These are phyloP conservation scores for Dothideomycetes sp. DNA, from an alignment of 2,329 filamentous ascomycete genomes.

Conservation along the genomic window DNA sequence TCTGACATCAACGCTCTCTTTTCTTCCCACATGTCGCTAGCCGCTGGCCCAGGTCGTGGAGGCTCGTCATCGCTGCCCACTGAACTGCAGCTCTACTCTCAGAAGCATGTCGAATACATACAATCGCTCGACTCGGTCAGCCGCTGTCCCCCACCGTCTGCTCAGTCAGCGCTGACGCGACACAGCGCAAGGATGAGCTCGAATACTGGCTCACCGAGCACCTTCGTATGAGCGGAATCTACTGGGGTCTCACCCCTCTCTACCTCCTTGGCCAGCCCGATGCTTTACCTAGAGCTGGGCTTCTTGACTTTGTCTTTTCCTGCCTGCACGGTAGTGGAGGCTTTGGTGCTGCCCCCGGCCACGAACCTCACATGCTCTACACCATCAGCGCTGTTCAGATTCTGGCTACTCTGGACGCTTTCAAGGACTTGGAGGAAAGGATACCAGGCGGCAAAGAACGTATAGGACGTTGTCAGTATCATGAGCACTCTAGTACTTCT, in stretches of 20 bases:
- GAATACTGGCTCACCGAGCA: constrained; percentile 99
- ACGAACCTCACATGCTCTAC: constrained; percentile 93
- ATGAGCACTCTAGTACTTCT: neutral
- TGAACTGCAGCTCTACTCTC: constrained; percentile 44
- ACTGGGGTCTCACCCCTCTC: constrained; percentile 88
- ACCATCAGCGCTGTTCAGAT: constrained; percentile 94
- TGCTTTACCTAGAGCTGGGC: constrained; percentile 67
- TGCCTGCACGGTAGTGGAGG: constrained; percentile 84
- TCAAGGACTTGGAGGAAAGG: constrained; percentile 68
- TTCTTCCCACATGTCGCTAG: constrained; percentile 45
- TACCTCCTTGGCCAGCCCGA: constrained; percentile 75
- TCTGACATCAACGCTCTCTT: no score
- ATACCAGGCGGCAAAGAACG: constrained; percentile 58
- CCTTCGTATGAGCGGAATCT: constrained; percentile 86
- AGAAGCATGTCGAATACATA: constrained; percentile 82
- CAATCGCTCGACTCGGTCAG: constrained; percentile 79
- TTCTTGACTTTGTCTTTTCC: constrained; percentile 90
- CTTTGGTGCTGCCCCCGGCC: constrained; percentile 86
- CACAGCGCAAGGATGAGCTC: constrained; percentile 77
- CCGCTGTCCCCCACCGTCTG: constrained; percentile 20
- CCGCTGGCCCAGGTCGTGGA: constrained; percentile 50
- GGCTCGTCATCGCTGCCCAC: constrained; percentile 33
- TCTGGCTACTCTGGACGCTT: constrained; percentile 72
- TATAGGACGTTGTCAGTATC: constrained; percentile 65
- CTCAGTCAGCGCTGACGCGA: constrained; percentile 13